Base-by-base conservation (phyloP, 495 filamentous ascomycete species). In the Cryomyces antarcticus region DNA sequence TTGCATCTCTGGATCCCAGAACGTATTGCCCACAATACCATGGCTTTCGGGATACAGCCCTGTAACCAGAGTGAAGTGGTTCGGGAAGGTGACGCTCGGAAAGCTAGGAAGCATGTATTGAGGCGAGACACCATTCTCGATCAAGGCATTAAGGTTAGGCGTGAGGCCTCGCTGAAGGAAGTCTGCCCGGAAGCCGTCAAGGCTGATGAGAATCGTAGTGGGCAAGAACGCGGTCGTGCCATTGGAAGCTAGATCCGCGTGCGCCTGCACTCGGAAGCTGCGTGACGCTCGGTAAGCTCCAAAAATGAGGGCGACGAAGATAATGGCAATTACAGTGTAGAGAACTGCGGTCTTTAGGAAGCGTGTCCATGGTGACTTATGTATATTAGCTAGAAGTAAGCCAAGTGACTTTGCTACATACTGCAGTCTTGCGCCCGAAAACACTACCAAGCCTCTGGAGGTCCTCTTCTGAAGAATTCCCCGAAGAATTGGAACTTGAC, bases 141-240 rank as follows among this genome's bases (percentile, higher is more conserved):
- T 67, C 53, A 99, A 82, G 9, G 71, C 65, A 45, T 76, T 80
- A 5, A 99, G 68, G 0, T 78, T 75, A 0, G 88, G 89, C 0
- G 89, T 93, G 38, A 99, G 55, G 5, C 76, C 76, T 28, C 86
- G 73, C 30, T 73, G 70, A 31, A 99, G 69, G 49, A 94, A 99
- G 57, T 96, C 89, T 3, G 92, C 87, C n/a, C 89, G 77, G 58
- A 99, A 95, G 2, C 89, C 89, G 59, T 99, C 89, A 7, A 99
- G 68, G 31, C 88, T 95, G 49, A 99, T 82, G 38, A 95, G 58
- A 35, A 99, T 80, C 1, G 89, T 99, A 0, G 89, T 99, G 12
- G 84, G 84, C 4, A 74, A 76, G 56, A 93, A 99, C 7, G 77
- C 58, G 2, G 86, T 77, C 0, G 85, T 92, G 29, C 89, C 92